Base-by-base conservation (phyloP, 2,329 filamentous ascomycete genomes). In the Colletotrichum horii region DNA sequence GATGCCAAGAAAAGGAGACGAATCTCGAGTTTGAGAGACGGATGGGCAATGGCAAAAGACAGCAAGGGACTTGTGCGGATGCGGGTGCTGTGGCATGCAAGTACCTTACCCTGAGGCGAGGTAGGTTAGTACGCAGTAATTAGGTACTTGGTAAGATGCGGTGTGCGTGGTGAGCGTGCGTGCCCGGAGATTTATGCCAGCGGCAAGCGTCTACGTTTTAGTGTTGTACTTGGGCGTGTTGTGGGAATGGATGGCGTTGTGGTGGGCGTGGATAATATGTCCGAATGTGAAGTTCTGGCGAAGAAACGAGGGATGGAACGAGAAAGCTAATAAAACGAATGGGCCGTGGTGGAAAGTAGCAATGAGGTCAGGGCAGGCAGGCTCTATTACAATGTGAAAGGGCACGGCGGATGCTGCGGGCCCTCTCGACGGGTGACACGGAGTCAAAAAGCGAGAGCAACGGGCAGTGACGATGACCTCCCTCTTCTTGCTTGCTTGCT, bases 1-100 rank as follows among this genome's bases (percentile, higher is more conserved):
- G 61, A 66, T 66, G 74, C 74, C 74, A 75, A 75, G 71, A 62
- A 65, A 76, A 68, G 74, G 48, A 66, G 66, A 62, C 55, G 60
- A 71, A 38, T 68, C 48, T 74, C 65, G 22, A 58, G 70, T 74
- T 69, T 68, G 26, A 65, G 58, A 68, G 73, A 14, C 19, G 48
- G 55, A 38, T 43, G 30, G 12, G 43, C n/a, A 48, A 22, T 48
- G 43, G 43, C 43, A 22, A 52, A 22, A 52, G n/a, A 52, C 64
- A 55, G 52, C 38, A 72, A 64, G 62, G 69, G 19, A 70, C 19
- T 69, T 38, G 43, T 34, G 71, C 28, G 52, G 43, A 52, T 61
- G 34, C 43, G 55, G 65, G 15, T 69, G 66, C 58, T 22, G 30
- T 30, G 38, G 56, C 55, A 52, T 67, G 34, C 22, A 19, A 62